Base-by-base conservation (phyloP, 345 rosid species). In the Balakata baccata region DNA sequence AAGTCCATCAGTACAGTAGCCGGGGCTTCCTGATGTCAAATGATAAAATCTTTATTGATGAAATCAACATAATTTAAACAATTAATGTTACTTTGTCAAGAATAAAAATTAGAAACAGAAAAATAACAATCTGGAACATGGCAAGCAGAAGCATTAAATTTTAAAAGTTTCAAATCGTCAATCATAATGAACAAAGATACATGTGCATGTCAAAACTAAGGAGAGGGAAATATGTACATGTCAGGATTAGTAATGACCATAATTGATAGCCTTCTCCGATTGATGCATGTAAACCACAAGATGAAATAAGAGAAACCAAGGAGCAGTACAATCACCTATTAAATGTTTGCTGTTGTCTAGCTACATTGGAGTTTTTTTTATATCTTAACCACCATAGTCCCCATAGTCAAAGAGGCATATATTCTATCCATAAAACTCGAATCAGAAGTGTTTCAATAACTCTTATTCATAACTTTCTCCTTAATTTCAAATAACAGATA, bases 1-100 rank as follows among this genome's bases (percentile, higher is more conserved):
- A 94, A 85, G 67, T 90, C 89, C 71, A 68, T 81, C 82, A 89
- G 84, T 57, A 94, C 74, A 74, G 83, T 45, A 63, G 87, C 73
- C 2, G 89, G 86, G 70, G 98, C 91, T 71, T 86, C 98, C 98
- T 92, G 78, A 79, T 29, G 81, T 23, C 56, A 71, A 46, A 54
- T 7, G 58, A 46, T 45, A 76, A 49, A 68, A 79, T 69, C 23
- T 46, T 68, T 8, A 53, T 74, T 20, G 75, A 22, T 20, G 20
- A 63, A 39, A 68, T 58, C 17, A 11, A 72, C 56, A 67, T 5
- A 67, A 20, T 71, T 37, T 8, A 22, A 9, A 25, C n/a, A 59
- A 34, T 20, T 59, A 20, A 20, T 57, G 7, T 3, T 17, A 9
- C 18, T 41, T 29, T 23, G 18, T 34, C 3, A 37, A 14, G 17